Evolutionary conservation across 148 eudicot species (phyloP), one percentile per base, ranked within the genome.

Genomic region (Chenopodium album): DNA sequence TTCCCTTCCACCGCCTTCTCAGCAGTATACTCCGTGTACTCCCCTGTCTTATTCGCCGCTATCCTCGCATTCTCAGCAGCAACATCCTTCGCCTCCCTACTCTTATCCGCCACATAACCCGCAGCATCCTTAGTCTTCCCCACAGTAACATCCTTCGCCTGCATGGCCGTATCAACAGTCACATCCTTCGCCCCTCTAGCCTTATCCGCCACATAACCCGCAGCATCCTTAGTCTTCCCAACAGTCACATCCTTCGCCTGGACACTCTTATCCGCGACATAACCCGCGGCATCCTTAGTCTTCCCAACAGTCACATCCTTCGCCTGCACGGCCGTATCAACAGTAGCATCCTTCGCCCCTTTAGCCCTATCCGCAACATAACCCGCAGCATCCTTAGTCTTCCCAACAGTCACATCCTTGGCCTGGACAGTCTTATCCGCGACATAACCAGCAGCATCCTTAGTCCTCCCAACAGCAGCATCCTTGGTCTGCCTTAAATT

Each of bases 401-500:
- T 84, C 64, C 81, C 88, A 0, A 87, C 90, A 46, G 82, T 75
- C 77, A 73, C 71, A 19, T 83, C 80, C 0, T 32, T 63, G 22
- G 62, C 62, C 62, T 56, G 62, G 19, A 56, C 19, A 7, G 86
- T 78, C 52, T 78, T 89, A 8, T 85, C 81, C 11, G 48, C 50
- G 0, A 82, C 78, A 4, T 84, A 46, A 3, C 86, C 90, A 70
- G 78, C 80, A 0, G 85, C 64, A 46, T 87, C 82, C 64, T 28
- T 74, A 1, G 87, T 78, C 71, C 84, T 84, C 68, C 82, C 83
- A 1, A 66, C 87, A 14, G 86, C 77, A 14, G 41, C 34, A 48
- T 88, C 88, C 81, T 87, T 90, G 1, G 80, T 80, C 82, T 86
- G 87, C 69, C 75, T 88, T 13, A 87, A 22, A 17, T 65, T 83